Percentiles rank a stretch among this genome's conserved stretches.
Conservation (phyloP, 108 stramenopile genomes). For the Aurantiochytrium sp. region DNA sequence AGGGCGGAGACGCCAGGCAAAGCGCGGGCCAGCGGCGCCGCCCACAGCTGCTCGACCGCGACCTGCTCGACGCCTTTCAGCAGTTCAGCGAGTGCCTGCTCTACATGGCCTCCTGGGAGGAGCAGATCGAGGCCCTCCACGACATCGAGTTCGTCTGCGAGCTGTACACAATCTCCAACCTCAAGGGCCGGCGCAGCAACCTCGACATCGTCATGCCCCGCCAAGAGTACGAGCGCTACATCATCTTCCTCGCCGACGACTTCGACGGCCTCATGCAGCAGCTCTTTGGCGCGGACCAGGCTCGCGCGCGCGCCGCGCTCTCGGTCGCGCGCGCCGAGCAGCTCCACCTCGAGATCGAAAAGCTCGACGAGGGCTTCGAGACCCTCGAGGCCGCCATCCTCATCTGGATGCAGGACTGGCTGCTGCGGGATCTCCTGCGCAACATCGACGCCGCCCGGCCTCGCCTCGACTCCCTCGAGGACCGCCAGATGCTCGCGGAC, state of each 20-base stretch:
- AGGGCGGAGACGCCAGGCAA: neutral
- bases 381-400: neutral
- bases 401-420: neutral
- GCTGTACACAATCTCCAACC: neutral
- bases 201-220: neutral
- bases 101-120: constrained; percentile 21
- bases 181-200: neutral
- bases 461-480: neutral
- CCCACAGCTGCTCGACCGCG: neutral
- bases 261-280: neutral
- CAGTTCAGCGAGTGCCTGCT: neutral
- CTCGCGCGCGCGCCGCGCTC: neutral
- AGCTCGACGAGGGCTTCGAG: neutral
- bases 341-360: neutral
- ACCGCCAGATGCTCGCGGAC: neutral
- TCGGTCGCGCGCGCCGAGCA: neutral
- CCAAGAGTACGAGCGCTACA: neutral
- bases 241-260: constrained; percentile 15
- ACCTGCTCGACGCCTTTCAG: neutral
- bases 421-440: neutral
- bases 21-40: neutral
- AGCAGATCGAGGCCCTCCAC: neutral
- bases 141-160: constrained; percentile 13
- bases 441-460: neutral
- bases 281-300: neutral